Base-by-base conservation (phyloP, 192 early-diverging fungal genomes). In the Chytriomyces confervae region DNA sequence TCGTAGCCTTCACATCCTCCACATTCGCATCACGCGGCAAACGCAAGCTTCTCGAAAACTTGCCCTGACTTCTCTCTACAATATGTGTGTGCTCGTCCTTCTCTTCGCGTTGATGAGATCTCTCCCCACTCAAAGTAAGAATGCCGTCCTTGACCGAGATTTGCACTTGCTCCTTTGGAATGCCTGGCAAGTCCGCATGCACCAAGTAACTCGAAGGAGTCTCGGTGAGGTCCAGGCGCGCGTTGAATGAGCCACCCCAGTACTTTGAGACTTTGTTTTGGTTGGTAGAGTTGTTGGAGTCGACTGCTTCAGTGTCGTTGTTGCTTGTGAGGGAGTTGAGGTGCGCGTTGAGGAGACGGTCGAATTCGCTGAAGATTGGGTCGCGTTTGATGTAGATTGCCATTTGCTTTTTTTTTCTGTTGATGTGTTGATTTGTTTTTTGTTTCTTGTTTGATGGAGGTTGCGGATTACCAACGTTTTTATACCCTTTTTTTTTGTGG, bases 181-280 rank as follows among this genome's bases (percentile, higher is more conserved):
- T 77, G n/a, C 83, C 83, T 10, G 83, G 83, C 11, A 84, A 65
- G 60, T 84, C 83, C 20, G 81, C 83, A 65, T 72, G 50, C 45
- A 84, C 62, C 10, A 43, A 50, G 81, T 84, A 84, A 10, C 36
- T 43, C 36, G 83, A 65, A 5, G 80, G 73, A 66, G 10, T 70
- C 45, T 83, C 81, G 62, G 73, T 57, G 43, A 84, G n/a, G 81
- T 84, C 83, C 64, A 84, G n/a, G 16, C 67, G 27, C 11, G 81
- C 81, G 50, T 62, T 66, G 60, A 46, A 51, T 16, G n/a, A 50
- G 36, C 68, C 68, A 49, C 68, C 46, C 68, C 64, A 65, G 36
- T 65, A 65, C 64, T 20, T 43, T 13, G 64, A 65, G 13, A 43
- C 61, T 5, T n/a, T 36, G 36, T 36, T 24, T 61, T 65, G 61